These are phyloP conservation scores for Malus hybrid DNA, from an alignment of 331 rosid genomes.

Conservation along the genomic window DNA sequence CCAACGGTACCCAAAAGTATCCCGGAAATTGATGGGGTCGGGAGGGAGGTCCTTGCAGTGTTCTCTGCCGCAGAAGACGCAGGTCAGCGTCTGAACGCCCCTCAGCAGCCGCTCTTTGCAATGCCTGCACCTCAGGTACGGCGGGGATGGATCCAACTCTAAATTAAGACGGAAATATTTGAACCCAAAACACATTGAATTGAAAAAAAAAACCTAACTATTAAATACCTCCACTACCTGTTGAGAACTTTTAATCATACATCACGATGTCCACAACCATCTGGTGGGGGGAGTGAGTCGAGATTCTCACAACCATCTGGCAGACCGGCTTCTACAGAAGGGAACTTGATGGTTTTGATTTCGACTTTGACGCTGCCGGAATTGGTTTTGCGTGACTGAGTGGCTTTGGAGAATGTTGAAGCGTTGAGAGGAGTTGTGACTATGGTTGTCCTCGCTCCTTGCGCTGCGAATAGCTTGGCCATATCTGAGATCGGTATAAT, in stretches of 20 bases:
- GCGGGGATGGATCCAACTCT: conserved; percentile 70
- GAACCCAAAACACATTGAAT: too few species aligned
- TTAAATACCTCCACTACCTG: too few species aligned
- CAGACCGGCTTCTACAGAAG: neutral
- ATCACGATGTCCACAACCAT: neutral
- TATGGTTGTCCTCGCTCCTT: neutral
- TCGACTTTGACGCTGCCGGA: neutral
- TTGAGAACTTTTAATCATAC: neutral
- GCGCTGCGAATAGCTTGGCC: conserved; percentile 12
- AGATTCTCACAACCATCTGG: neutral
- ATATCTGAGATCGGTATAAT: conserved; percentile 10
- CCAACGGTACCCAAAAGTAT: too few species aligned
- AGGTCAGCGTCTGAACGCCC: too few species aligned
- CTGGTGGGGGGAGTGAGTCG: neutral
- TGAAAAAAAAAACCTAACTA: too few species aligned
- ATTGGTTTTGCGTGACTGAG: neutral
- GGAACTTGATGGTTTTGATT: neutral
- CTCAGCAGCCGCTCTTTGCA: conserved; percentile 41
- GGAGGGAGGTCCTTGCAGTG: too few species aligned
- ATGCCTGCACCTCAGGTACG: conserved; percentile 64
- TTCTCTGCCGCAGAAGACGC: too few species aligned
- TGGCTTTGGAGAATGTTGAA: neutral
- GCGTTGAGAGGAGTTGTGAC: neutral
- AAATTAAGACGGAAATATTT: too few species aligned
- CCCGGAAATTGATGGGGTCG: too few species aligned